These are phyloP conservation scores for Suillus bovinus DNA, from an alignment of 768 basidiomycete species.

Conservation along the genomic window DNA sequence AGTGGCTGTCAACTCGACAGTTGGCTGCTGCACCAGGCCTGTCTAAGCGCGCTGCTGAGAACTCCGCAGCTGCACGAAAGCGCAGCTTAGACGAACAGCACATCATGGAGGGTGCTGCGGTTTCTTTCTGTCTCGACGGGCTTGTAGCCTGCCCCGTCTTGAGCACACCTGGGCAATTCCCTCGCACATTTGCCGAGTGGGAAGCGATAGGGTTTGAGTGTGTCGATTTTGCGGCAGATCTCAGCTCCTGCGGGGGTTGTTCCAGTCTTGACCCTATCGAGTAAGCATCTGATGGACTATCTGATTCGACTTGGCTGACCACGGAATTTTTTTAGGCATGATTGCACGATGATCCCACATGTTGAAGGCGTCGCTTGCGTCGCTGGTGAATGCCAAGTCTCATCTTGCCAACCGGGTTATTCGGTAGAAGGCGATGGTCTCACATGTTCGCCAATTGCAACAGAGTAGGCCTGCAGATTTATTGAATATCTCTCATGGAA, in stretches of 20 bases:
- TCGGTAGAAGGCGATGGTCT: slow-evolving; percentile 14
- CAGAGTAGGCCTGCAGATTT: slow-evolving; percentile 3
- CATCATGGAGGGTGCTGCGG: slow-evolving; percentile 15
- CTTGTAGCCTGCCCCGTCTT: slow-evolving; percentile 25
- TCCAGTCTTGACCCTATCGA: slow-evolving; percentile 20
- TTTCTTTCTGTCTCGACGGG: slow-evolving; percentile 20
- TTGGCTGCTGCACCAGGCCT: not conserved
- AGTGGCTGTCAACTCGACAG: not conserved
- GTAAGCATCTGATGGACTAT: not conserved
- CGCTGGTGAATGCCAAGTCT: slow-evolving; percentile 24
- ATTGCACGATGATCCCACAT: slow-evolving; percentile 27
- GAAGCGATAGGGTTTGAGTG: slow-evolving; percentile 28
- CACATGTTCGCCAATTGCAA: slow-evolving; percentile 20
- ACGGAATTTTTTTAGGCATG: slow-evolving; percentile 19
- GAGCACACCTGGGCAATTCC: slow-evolving; percentile 7
- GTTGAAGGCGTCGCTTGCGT: slow-evolving; percentile 29
- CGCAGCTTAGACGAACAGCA: slow-evolving; percentile 18
- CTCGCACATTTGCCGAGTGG: slow-evolving; percentile 16
- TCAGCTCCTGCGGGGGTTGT: slow-evolving; percentile 34
- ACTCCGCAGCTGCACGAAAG: not conserved
- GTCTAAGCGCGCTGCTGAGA: slow-evolving; percentile 6
- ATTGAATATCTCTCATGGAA: not conserved
- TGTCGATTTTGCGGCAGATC: slow-evolving; percentile 28
- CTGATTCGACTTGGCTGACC: not conserved
- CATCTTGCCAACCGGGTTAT: slow-evolving; percentile 29